phyloP scores from a whole-genome alignment of 2,329 filamentous ascomycete species.

The Hypoxylon sp. region DNA sequence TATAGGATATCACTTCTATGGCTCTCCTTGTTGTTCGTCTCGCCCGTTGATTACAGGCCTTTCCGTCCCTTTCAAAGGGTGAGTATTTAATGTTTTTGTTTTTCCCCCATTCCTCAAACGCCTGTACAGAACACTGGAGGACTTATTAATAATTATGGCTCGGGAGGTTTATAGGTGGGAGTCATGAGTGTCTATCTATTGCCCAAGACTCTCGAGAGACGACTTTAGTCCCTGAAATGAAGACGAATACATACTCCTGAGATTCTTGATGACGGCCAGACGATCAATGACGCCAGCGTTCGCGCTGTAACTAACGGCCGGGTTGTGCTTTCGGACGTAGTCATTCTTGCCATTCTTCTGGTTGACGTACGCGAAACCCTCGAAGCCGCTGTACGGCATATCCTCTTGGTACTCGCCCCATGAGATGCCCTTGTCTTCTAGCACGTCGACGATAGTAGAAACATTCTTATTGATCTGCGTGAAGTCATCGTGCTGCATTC shows the following conservation, averaged over 20 bases:
- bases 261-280: slow-evolving; percentile 80
- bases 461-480: slow-evolving; percentile 71
- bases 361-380: slow-evolving; percentile 75
- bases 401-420: slow-evolving; percentile 85
- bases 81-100: too few relatives aligned
- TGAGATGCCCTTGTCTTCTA: slow-evolving; percentile 74
- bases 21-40: too few relatives aligned
- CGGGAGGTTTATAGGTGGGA: neutral
- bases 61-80: too few relatives aligned
- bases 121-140: slow-evolving; percentile 69
- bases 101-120: too few relatives aligned
- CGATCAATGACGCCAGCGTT: slow-evolving; percentile 72
- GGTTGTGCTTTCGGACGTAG: slow-evolving; percentile 89
- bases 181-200: neutral
- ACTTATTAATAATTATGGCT: slow-evolving; percentile 8
- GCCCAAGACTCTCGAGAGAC: neutral
- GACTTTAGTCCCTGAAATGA: neutral
- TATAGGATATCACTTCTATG: too few relatives aligned
- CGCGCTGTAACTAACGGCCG: slow-evolving; percentile 75
- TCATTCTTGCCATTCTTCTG: slow-evolving; percentile 76
- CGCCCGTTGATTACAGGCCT: too few relatives aligned
- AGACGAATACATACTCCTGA: slow-evolving; percentile 59
- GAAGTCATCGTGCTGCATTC: slow-evolving; percentile 78
- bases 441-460: slow-evolving; percentile 77
- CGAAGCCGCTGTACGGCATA: slow-evolving; percentile 80